Base-by-base conservation (phyloP, 768 basidiomycete species). In the Tricholoma flavovirens region DNA sequence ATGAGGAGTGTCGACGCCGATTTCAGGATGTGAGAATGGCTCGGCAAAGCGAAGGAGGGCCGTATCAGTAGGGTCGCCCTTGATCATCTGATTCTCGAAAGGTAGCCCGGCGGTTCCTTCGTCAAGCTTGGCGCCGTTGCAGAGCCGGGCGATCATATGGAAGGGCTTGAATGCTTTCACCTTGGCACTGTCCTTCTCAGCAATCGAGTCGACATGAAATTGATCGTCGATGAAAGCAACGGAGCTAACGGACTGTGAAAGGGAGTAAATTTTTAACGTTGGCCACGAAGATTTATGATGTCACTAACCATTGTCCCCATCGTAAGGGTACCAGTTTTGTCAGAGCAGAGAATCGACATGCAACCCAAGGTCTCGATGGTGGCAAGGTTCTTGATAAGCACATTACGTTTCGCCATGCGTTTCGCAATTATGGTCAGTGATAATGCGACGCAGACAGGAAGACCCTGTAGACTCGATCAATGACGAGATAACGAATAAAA, bases 51-150 rank as follows among this genome's bases (percentile, higher is more conserved):
- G 71, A 14, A 86, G 67, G 12, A 85, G 74, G 2, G 81, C 84
- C 11, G 77, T 74, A 76, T 78, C 79, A 2, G 83, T 86, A 2
- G 83, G 81, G 63, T 84, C 83, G 3, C 83, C 84, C 42, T 75
- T 78, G 36, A 79, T 63, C 5, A 57, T 59, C 8, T 64, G 62
- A 4, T 64, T 58, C 22, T 60, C 59, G 9, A 43, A 40, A 4
- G 57, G 33, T 36, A 70, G 66, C 45, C 64, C 65, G 15, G 49
- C 24, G 8, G 65, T 63, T 2, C 57, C 59, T 9, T 64, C 58
- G 49, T 72, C 71, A 40, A 79, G 76, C 1, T 56, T 54, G 0
- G 78, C 77, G 1, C 71, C 74, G 51, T 79, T 79, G 61, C 78
- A 79, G 9, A 79, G 60, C 0, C 78, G 74, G 35, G 78, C 69